Evolutionary conservation across 2,329 filamentous ascomycete species (phyloP).

Genomic region (Colletotrichum australisinense): DNA sequence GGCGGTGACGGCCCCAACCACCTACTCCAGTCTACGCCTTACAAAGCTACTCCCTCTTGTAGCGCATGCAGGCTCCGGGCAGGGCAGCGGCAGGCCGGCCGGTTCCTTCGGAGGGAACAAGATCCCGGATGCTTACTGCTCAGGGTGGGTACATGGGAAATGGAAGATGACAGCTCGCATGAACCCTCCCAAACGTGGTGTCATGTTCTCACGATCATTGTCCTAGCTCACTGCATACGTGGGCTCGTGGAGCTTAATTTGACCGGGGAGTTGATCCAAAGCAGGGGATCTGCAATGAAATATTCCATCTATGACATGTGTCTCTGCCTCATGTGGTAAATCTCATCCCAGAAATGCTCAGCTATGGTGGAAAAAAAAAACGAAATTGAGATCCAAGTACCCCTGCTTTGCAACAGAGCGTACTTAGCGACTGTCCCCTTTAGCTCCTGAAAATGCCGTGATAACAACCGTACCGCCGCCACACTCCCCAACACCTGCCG

Average conservation of each 20-base stretch:
- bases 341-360: slow-evolving; percentile 6
- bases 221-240: neutral
- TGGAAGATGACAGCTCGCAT: slow-evolving; percentile 5
- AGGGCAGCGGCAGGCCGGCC: slow-evolving; percentile 3
- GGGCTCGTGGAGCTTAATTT: neutral
- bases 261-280: neutral
- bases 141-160: neutral
- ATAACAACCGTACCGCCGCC: slow-evolving; percentile 33
- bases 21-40: slow-evolving; percentile 60
- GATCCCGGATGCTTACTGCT: neutral
- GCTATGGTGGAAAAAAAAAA: slow-evolving; percentile 5
- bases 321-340: slow-evolving; percentile 20
- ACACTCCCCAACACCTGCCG: slow-evolving; percentile 34
- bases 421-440: slow-evolving; percentile 20
- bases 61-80: neutral
- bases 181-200: slow-evolving; percentile 16
- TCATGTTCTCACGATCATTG: slow-evolving; percentile 27
- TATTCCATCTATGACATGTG: slow-evolving; percentile 27
- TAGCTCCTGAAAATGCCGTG: slow-evolving; percentile 36
- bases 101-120: neutral
- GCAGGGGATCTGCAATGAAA: slow-evolving; percentile 7
- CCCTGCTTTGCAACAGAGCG: slow-evolving; percentile 26
- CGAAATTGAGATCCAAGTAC: slow-evolving; percentile 21
- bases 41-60: slow-evolving; percentile 33
- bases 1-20: too few species aligned